phyloP scores from a whole-genome alignment of 305 asterid genomes.

The Withania somnifera region DNA sequence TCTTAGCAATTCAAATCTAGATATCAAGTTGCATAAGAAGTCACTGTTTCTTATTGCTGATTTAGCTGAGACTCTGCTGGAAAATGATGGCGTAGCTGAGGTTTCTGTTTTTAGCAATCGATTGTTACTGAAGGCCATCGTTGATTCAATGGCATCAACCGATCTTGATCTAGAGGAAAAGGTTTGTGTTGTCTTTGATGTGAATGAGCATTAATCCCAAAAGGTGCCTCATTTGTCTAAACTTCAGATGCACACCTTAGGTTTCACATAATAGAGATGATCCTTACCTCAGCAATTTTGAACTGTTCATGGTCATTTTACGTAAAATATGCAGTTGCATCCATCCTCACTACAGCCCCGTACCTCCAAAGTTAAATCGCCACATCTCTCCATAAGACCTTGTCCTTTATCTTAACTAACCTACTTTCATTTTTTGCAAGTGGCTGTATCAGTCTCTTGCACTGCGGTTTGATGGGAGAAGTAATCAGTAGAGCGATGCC shows the following conservation, averaged over 20 bases:
- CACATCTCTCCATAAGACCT: background rate
- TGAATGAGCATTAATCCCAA: background rate
- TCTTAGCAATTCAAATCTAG: slow-evolving; percentile 55
- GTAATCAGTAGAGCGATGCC: background rate
- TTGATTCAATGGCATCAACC: slow-evolving; percentile 36
- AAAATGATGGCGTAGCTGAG: slow-evolving; percentile 17
- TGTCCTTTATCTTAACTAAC: background rate
- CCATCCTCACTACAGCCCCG: background rate
- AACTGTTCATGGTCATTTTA: background rate
- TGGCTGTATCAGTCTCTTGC: background rate
- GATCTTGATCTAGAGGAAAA: slow-evolving; percentile 88
- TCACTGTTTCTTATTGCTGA: slow-evolving; percentile 55
- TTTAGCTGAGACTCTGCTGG: slow-evolving; percentile 45
- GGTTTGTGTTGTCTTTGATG: slow-evolving; percentile 26
- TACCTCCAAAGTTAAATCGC: background rate
- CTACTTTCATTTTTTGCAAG: background rate
- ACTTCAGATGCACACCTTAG: background rate
- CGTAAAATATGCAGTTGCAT: background rate
- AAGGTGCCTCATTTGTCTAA: background rate
- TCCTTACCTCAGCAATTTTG: background rate
- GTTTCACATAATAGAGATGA: background rate
- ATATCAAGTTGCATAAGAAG: slow-evolving; percentile 57
- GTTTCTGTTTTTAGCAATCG: slow-evolving; percentile 43
- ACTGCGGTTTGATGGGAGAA: background rate
- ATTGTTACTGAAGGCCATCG: slow-evolving; percentile 47